Base-by-base conservation (phyloP, 768 basidiomycete species). In the Hydnum rufescens region DNA sequence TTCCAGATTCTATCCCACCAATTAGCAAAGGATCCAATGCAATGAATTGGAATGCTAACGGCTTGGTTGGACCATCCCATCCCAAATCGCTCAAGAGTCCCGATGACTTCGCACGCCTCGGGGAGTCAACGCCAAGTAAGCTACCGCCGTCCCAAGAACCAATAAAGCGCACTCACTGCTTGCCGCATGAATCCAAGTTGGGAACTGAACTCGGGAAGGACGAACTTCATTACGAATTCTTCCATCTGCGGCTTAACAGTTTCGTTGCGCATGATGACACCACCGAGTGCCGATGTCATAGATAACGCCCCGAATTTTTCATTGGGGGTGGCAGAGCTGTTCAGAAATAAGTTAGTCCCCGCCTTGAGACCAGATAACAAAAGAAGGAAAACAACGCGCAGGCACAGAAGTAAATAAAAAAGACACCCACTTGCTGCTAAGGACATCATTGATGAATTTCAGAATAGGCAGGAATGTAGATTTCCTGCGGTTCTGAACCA, bases 251-350 rank as follows among this genome's bases (percentile, higher is more conserved):
- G 67, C 59, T 76, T 80, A 55, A 88, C 80, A 31, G 83, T 78
- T 5, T 85, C 83, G 61, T 88, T 85, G 51, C 76, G 76, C 77
- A 88, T 81, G 58, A 89, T 81, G 67, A 81, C 79, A 0, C 76
- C 75, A 0, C 78, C 79, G 3, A 92, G 71, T 0, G 77, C 77
- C 28, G 79, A 73, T 6, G 77, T 77, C 74, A 90, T 85, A 59
- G 83, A 84, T 32, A 93, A 69, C 2, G 83, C 89, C 44, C 87
- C 89, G 59, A 82, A 92, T 44, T 78, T 75, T 57, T 90, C 79
- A 23, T 74, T 66, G 3, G 82, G 63, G 1, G 74, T 55, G 2
- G 77, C 70, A 44, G 68, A 67, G n/a, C 72, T 73, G 54, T 62
- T n/a, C n/a, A 39, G 13, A 19, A 13, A 39, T 13, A 39, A 39